Evolutionary conservation across 495 filamentous ascomycete genomes (phyloP), one percentile per base, ranked within the genome.

Genomic region (Talaromyces borbonicus): DNA sequence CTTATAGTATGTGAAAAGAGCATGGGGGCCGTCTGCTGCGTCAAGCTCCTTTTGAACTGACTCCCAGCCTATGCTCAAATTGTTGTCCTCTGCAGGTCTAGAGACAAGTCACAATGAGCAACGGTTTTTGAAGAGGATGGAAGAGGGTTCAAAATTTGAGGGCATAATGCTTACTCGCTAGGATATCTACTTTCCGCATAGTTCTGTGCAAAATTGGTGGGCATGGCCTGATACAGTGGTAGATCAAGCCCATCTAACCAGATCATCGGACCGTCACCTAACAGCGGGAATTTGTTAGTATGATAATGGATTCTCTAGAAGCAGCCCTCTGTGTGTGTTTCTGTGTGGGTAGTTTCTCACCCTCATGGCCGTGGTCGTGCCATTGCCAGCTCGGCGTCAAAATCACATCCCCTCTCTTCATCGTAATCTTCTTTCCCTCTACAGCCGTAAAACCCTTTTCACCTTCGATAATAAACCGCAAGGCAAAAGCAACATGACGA

Each of bases 391-490:
- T 71, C 3, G 69, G 72, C 0, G 69, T 74, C 0, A 74, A 59
- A 35, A 74, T 75, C 8, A 75, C 68, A 49, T 74, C 72, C 6
- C 69, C 68, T 2, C 58, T 57, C 23, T 66, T 51, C 69, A 75
- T 75, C 2, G 49, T 47, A 29, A 75, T 68, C 9, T 65, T 53
- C 12, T 49, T 31, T 7, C 72, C 72, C n/a, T 75, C 62, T 1
- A 74, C 64, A 3, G 71, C 69, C 1, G 71, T 75, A 37, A 72
- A 74, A 9, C 72, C 71, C 0, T 65, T 65, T 2, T 55, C 44
- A 6, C 71, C 72, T 53, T 74, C 67, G 30, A 75, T 73, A 41
- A 72, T 68, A 49, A 66, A 74, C 29, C 72, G 66, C 62, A 75
- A 66, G 6, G 68, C 69, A 48, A 74, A 75, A 4, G 72, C 72